These are phyloP conservation scores for Astraeus odoratus DNA, from an alignment of 768 basidiomycete genomes.

Conservation along the genomic window DNA sequence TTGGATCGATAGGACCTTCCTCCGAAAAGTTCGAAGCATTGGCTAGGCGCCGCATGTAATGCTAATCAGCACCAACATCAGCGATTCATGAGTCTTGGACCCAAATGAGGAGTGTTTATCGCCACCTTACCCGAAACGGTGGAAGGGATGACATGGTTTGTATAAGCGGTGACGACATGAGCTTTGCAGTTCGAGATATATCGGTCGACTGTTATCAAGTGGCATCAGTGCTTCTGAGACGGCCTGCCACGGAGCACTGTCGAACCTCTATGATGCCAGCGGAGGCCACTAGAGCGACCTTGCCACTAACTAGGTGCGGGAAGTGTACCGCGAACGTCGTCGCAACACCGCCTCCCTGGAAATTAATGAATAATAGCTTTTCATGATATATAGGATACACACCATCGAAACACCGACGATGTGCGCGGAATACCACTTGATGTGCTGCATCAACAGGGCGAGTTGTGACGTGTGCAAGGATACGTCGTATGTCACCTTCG, in stretches of 20 bases:
- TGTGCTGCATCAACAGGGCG: slow-evolving; percentile 75
- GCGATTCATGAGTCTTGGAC: not conserved
- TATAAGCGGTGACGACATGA: slow-evolving; percentile 73
- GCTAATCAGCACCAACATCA: slow-evolving; percentile 23
- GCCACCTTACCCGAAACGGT: slow-evolving; percentile 44
- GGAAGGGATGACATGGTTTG: slow-evolving; percentile 57
- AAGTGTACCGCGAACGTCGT: slow-evolving; percentile 65
- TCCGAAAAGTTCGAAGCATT: slow-evolving; percentile 24
- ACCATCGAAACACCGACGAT: slow-evolving; percentile 77
- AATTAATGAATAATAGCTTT: not conserved
- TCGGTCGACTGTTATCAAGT: slow-evolving; percentile 43
- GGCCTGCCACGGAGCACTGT: slow-evolving; percentile 1
- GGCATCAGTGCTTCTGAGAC: slow-evolving; percentile 1
- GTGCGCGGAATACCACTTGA: slow-evolving; percentile 61
- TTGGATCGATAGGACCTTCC: slow-evolving; percentile 24
- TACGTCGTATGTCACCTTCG: slow-evolving; percentile 58
- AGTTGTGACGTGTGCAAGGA: slow-evolving; percentile 67
- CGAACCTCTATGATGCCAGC: slow-evolving; percentile 60
- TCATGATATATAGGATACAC: slow-evolving; percentile 8
- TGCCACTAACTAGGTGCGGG: slow-evolving; percentile 61
- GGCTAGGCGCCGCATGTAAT: slow-evolving; percentile 46
- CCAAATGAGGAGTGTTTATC: not conserved
- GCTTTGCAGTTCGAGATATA: slow-evolving; percentile 66
- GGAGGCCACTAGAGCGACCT: slow-evolving; percentile 59
- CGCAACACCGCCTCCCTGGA: slow-evolving; percentile 67